Conservation (phyloP, 257 asterid species). For the Fraxinus excelsior region DNA sequence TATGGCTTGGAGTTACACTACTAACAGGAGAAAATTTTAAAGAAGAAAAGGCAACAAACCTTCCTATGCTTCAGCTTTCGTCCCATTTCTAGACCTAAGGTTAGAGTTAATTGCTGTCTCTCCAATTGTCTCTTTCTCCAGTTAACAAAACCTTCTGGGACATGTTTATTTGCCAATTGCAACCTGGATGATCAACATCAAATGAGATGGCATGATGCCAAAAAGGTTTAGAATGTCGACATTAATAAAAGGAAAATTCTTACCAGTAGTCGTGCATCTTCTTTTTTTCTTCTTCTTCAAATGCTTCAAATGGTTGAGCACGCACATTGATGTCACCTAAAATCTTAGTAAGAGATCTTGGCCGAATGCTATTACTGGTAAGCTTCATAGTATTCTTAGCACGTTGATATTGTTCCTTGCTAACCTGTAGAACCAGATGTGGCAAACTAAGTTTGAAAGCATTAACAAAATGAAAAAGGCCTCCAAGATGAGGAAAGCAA, state of each 20-base stretch:
- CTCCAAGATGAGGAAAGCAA: neutral
- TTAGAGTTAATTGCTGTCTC: constrained; percentile 41
- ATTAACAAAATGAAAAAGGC: constrained; percentile 10
- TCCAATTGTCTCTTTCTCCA: constrained; percentile 57
- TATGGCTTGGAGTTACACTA: neutral
- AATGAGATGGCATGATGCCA: constrained; percentile 24
- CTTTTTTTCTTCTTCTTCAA: constrained; percentile 87
- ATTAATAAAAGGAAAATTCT: constrained; percentile 34
- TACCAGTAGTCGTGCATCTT: constrained; percentile 84
- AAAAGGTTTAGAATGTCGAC: constrained; percentile 19
- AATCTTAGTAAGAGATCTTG: constrained; percentile 68
- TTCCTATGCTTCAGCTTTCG: constrained; percentile 46
- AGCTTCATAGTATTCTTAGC: constrained; percentile 76
- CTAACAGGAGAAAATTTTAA: too few species aligned
- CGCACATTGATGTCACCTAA: constrained; percentile 70
- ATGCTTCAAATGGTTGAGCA: constrained; percentile 85
- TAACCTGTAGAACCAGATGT: constrained; percentile 58
- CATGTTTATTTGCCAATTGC: constrained; percentile 62
- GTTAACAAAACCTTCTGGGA: constrained; percentile 54
- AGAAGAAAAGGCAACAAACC: constrained; percentile 37
- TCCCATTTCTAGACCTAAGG: constrained; percentile 62
- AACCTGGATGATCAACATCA: constrained; percentile 51
- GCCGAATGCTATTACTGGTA: constrained; percentile 66
- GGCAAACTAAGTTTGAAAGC: constrained; percentile 6
- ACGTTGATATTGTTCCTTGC: constrained; percentile 84